These are phyloP conservation scores for Fraxinus angustifolia DNA, from an alignment of 305 asterid genomes.

Conservation along the genomic window DNA sequence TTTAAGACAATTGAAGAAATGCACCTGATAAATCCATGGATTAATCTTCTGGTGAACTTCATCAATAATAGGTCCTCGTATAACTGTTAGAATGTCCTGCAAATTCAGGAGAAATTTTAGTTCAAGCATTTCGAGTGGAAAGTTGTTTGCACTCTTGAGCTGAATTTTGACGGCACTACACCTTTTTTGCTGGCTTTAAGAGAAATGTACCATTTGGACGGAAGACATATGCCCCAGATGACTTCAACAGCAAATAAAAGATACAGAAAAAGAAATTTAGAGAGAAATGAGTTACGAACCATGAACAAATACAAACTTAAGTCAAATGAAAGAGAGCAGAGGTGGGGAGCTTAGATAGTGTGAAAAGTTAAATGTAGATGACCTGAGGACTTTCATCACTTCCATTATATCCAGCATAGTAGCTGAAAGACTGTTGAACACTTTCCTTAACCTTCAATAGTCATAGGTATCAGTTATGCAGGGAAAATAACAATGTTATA, in stretches of 20 bases:
- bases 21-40: slow-evolving; percentile 73
- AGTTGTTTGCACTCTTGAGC: slow-evolving; percentile 13
- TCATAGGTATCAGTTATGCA: slow-evolving; percentile 17
- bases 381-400: slow-evolving; percentile 45
- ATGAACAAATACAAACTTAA: neutral
- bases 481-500: slow-evolving; percentile 16
- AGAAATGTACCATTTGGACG: slow-evolving; percentile 61
- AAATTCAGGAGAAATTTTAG: slow-evolving; percentile 12
- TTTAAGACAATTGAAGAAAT: neutral
- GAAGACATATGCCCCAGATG: slow-evolving; percentile 72
- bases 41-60: slow-evolving; percentile 67
- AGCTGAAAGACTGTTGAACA: slow-evolving; percentile 42
- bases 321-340: neutral
- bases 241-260: slow-evolving; percentile 30
- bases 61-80: slow-evolving; percentile 57
- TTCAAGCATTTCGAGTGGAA: slow-evolving; percentile 7
- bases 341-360: slow-evolving; percentile 8
- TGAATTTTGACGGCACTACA: slow-evolving; percentile 13
- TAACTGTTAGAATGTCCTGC: slow-evolving; percentile 42
- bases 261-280: slow-evolving; percentile 1
- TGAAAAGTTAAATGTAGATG: neutral
- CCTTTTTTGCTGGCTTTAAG: slow-evolving; percentile 41
- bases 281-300: neutral
- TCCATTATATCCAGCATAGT: slow-evolving; percentile 42
- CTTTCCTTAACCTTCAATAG: slow-evolving; percentile 27